phyloP scores from a whole-genome alignment of 1,139 yeast genomes.

The Yamadazyma atlantica region DNA sequence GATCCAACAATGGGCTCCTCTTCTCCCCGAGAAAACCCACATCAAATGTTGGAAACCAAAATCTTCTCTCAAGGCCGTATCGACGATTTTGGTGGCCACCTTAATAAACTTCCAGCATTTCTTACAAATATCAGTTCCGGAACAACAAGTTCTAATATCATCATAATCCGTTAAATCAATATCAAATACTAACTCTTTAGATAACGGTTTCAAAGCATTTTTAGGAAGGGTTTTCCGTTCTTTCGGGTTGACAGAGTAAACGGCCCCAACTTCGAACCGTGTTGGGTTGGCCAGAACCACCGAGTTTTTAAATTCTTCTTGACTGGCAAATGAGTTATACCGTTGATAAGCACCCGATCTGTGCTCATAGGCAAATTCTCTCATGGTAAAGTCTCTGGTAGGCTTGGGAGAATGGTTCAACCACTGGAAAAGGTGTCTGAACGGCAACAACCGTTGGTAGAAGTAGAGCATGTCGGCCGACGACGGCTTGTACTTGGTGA shows the following conservation, averaged over 20 bases:
- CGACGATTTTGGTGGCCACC: constrained; percentile 79
- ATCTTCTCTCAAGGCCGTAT: constrained; percentile 72
- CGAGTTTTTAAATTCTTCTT: constrained; percentile 73
- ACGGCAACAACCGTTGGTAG: constrained; percentile 72
- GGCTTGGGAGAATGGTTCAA: constrained; percentile 80
- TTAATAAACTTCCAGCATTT: constrained; percentile 95
- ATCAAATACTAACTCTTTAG: constrained; percentile 91
- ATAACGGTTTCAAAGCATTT: constrained; percentile 72
- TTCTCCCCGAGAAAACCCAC: constrained; percentile 98
- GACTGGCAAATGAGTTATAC: constrained; percentile 70
- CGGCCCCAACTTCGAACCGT: constrained; percentile 95
- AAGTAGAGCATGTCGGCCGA: constrained; percentile 71
- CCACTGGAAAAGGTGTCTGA: constrained; percentile 80
- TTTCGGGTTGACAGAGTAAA: constrained; percentile 81
- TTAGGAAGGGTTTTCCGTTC: constrained; percentile 81
- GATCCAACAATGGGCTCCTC: constrained; percentile 99
- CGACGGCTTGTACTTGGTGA: constrained; percentile 44
- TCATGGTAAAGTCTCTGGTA: constrained; percentile 69
- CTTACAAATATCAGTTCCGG: constrained; percentile 77
- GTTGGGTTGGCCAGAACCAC: constrained; percentile 77
- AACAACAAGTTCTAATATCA: constrained; percentile 89
- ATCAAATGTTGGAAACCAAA: constrained; percentile 84
- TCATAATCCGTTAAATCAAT: constrained; percentile 98
- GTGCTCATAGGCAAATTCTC: constrained; percentile 93
- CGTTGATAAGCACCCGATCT: constrained; percentile 86